Percentiles rank a stretch among this genome's conserved stretches.
phyloP scores from a whole-genome alignment of 1,284 basidiomycete species.

The Naganishia cerealis region DNA sequence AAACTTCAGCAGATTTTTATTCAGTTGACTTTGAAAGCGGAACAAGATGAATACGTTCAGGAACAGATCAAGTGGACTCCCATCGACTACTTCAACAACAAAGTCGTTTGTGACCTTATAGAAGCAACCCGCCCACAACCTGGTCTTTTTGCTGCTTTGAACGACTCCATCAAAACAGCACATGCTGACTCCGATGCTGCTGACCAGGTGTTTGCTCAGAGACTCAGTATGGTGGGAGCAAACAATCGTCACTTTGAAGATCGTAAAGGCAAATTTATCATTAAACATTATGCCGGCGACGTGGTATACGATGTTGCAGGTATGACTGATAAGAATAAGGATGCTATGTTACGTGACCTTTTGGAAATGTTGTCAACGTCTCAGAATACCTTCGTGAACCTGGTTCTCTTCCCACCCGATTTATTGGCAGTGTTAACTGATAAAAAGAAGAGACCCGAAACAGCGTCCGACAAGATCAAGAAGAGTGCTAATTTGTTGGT shows the following conservation, averaged over 20 bases:
- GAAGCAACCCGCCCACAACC: conserved; percentile 94
- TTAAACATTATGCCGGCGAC: conserved; percentile 95
- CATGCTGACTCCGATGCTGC: conserved; percentile 96
- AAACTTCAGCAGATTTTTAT: conserved; percentile 99
- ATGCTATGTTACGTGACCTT: conserved; percentile 87
- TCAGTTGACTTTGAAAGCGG: conserved; percentile 95
- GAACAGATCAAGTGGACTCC: conserved; percentile 99
- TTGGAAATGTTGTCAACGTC: too few species aligned
- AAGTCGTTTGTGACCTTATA: conserved; percentile 93
- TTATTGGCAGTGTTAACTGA: conserved; percentile 94
- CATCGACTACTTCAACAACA: conserved; percentile 71
- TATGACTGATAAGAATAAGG: conserved; percentile 99
- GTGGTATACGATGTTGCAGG: conserved; percentile 96
- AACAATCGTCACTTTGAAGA: conserved; percentile 87
- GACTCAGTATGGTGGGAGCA: conserved; percentile 74
- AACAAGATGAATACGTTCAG: conserved; percentile 94
- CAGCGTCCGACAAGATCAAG: conserved; percentile 97
- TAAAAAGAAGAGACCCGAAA: conserved; percentile 96
- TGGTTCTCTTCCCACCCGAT: conserved; percentile 88
- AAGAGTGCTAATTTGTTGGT: conserved; percentile 85
- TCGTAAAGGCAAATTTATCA: conserved; percentile 82
- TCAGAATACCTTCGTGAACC: conserved; percentile 91
- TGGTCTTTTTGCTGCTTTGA: conserved; percentile 95
- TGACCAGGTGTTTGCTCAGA: conserved; percentile 95
- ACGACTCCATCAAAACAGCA: conserved; percentile 96